These are phyloP conservation scores for Eucalyptus sideroxylon DNA, from an alignment of 345 rosid genomes.

Conservation along the genomic window DNA sequence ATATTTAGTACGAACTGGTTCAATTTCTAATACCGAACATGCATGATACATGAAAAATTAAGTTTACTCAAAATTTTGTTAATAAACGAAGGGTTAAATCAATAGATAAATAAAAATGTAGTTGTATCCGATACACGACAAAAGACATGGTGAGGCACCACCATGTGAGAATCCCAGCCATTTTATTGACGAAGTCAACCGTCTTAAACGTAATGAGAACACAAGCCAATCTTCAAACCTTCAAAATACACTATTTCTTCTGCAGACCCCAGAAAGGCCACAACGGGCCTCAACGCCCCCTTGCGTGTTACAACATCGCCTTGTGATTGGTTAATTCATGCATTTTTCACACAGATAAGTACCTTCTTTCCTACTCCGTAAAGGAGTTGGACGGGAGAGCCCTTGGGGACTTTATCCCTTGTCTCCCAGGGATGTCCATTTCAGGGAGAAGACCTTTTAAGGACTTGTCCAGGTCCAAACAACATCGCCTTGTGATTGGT, in stretches of 20 bases:
- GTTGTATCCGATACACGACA: not conserved
- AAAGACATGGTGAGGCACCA: not conserved
- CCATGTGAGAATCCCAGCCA: not conserved
- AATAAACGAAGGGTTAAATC: not conserved
- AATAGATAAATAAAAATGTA: no score
- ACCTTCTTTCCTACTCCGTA: no score
- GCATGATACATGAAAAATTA: not conserved
- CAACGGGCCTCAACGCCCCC: not conserved
- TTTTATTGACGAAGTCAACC: not conserved
- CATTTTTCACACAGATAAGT: fast-evolving
- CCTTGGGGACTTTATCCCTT: no score
- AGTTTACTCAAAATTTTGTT: not conserved
- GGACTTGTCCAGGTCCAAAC: no score
- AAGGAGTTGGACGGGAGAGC: no score
- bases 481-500: no score
- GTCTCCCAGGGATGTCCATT: no score
- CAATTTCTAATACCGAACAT: not conserved
- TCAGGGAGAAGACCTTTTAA: no score
- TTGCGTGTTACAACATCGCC: not conserved
- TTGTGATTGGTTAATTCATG: not conserved
- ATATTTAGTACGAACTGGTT: not conserved
- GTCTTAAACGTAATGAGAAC: not conserved
- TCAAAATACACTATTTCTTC: not conserved
- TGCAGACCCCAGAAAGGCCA: not conserved
- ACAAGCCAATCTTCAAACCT: not conserved